Evolutionary conservation across 1,139 yeast species (phyloP).

Genomic region (Kazachstania sp.): DNA sequence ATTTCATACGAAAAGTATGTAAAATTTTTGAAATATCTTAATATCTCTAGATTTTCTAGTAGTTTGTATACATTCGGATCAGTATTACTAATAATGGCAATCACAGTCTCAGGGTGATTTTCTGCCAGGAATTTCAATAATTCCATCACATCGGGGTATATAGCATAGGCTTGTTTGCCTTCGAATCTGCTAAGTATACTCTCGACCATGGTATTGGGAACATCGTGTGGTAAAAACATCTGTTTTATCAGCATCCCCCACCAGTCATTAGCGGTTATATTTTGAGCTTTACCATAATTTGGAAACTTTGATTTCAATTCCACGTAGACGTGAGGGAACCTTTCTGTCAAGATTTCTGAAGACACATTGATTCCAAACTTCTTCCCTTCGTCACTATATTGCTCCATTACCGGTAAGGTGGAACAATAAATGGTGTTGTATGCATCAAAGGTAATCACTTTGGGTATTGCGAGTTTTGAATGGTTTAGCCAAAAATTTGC

Average conservation of each 20-base stretch:
- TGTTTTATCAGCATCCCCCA: constrained; percentile 46
- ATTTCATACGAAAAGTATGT: constrained; percentile 49
- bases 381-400: constrained; percentile 42
- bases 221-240: constrained; percentile 33
- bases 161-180: constrained; percentile 37
- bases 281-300: constrained; percentile 46
- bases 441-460: constrained; percentile 54
- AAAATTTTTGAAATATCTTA: constrained; percentile 34
- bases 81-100: constrained; percentile 52
- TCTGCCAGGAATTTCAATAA: constrained; percentile 35
- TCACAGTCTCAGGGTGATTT: constrained; percentile 31
- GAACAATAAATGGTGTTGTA: constrained; percentile 60
- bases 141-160: constrained; percentile 47
- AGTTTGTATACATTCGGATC: constrained; percentile 45
- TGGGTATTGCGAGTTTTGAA: constrained; percentile 32
- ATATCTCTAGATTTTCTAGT: constrained; percentile 38
- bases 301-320: constrained; percentile 37
- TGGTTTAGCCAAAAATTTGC: constrained; percentile 9
- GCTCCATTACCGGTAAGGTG: constrained; percentile 42
- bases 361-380: constrained; percentile 38
- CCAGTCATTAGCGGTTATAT: constrained; percentile 41
- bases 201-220: constrained; percentile 28
- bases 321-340: constrained; percentile 30
- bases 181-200: constrained; percentile 43
- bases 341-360: constrained; percentile 25